These are phyloP conservation scores for Kwoniella shandongensis DNA, from an alignment of 768 basidiomycete species.

Conservation along the genomic window DNA sequence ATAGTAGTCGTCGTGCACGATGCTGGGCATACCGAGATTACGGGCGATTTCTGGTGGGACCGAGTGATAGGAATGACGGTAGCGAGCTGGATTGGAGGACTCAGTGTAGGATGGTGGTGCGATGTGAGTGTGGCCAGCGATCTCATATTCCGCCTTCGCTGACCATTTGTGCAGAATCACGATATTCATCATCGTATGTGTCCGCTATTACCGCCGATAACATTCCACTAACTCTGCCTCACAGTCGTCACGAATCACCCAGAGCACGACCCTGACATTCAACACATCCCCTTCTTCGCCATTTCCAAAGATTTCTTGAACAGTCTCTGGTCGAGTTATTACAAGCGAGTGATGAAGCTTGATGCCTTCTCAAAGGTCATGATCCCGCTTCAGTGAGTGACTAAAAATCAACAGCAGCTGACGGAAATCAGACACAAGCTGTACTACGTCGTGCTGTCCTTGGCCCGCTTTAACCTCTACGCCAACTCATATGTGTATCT, in stretches of 20 bases:
- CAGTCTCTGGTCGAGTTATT: slow-evolving; percentile 89
- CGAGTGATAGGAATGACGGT: slow-evolving; percentile 71
- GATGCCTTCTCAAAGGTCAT: slow-evolving; percentile 68
- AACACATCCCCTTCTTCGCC: slow-evolving; percentile 85
- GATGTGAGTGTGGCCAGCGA: slow-evolving; percentile 64
- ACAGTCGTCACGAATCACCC: slow-evolving; percentile 96
- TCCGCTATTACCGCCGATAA: neutral
- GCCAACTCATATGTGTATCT: slow-evolving; percentile 78
- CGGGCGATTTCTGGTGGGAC: slow-evolving; percentile 79
- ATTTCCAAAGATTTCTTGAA: slow-evolving; percentile 83
- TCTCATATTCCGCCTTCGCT: neutral
- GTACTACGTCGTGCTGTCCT: slow-evolving; percentile 84
- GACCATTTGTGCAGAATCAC: slow-evolving; percentile 59
- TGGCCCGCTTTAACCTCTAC: slow-evolving; percentile 95
- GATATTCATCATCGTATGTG: slow-evolving; percentile 91
- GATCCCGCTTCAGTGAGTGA: slow-evolving; percentile 65
- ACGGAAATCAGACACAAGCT: slow-evolving; percentile 64
- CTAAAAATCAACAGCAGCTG: neutral
- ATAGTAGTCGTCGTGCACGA: slow-evolving; percentile 74
- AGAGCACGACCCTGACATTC: slow-evolving; percentile 72
- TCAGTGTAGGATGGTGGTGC: slow-evolving; percentile 98
- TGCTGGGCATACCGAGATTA: slow-evolving; percentile 90
- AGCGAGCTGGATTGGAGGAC: slow-evolving; percentile 83
- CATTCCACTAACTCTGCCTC: slow-evolving; percentile 4
- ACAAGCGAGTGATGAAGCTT: slow-evolving; percentile 79